These are phyloP conservation scores for Neurospora sp. DNA, from an alignment of 495 filamentous ascomycete species.

Conservation along the genomic window DNA sequence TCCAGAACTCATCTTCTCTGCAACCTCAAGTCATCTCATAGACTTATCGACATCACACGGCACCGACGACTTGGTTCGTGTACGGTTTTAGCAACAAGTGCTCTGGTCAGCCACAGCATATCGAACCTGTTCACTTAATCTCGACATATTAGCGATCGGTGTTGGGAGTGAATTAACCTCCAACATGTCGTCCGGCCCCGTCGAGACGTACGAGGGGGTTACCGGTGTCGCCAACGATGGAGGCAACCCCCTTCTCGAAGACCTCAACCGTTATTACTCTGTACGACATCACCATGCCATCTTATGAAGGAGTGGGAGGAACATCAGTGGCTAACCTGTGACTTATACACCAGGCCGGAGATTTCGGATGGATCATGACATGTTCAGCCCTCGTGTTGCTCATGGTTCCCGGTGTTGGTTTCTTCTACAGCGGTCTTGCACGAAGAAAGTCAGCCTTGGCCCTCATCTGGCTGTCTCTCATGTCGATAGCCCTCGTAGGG, in stretches of 20 bases:
- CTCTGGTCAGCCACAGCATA: neutral
- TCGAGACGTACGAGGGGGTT: conserved; percentile 56
- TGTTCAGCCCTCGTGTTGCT: conserved; percentile 84
- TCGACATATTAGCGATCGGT: neutral
- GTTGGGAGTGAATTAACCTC: neutral
- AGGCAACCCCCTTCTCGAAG: conserved; percentile 60
- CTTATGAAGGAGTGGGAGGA: neutral
- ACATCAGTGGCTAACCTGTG: neutral
- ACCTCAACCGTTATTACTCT: conserved; percentile 78
- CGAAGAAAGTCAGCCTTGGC: conserved; percentile 91
- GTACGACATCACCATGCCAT: conserved; percentile 35
- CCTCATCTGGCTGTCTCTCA: conserved; percentile 92
- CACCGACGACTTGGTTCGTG: neutral
- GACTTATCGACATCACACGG: neutral
- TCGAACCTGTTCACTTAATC: neutral
- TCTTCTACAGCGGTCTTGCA: conserved; percentile 98
- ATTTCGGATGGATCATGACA: conserved; percentile 87
- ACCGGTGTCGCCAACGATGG: conserved; percentile 41
- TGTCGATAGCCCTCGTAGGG: conserved; percentile 79
- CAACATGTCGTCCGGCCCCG: conserved; percentile 28
- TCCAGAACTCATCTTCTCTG: neutral
- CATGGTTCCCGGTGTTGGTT: conserved; percentile 97
- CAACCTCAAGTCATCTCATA: neutral
- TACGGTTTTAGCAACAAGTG: conserved; percentile 5
- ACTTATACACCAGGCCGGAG: conserved; percentile 51